Evolutionary conservation across 2,329 filamentous ascomycete species (phyloP).

Genomic region (Stagonosporopsis cucurbitacearum): DNA sequence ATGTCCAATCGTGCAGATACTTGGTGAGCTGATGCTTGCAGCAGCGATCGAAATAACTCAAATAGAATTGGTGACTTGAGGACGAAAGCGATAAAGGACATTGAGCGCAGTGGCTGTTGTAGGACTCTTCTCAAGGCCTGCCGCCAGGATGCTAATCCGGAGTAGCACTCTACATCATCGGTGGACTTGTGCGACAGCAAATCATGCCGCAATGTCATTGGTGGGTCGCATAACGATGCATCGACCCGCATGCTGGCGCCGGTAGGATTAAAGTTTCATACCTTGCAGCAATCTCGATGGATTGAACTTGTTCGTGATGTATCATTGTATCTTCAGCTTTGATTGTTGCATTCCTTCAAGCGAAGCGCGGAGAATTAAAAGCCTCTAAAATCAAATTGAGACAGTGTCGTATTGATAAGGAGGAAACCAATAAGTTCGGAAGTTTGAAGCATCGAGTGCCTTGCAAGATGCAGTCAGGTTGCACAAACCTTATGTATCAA

Average conservation of each 20-base stretch:
- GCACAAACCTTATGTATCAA: neutral
- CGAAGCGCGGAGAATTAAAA: neutral
- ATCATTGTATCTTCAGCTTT: neutral
- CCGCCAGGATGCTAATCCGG: neutral
- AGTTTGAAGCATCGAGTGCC: neutral
- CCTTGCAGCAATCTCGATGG: neutral
- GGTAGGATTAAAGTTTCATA: neutral
- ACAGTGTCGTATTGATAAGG: neutral
- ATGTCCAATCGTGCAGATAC: neutral
- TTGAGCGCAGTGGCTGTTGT: neutral
- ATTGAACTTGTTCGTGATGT: too few relatives aligned
- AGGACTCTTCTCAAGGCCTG: neutral
- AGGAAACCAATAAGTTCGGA: neutral
- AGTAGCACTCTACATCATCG: neutral
- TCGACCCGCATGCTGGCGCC: neutral
- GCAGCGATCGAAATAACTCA: neutral
- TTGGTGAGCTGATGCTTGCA: neutral
- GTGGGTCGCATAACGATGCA: neutral
- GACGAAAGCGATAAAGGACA: neutral
- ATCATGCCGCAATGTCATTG: neutral
- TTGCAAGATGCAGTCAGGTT: too few relatives aligned
- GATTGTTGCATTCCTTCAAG: neutral
- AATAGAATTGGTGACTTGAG: neutral
- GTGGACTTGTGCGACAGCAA: neutral
- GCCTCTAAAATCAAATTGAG: neutral